Conservation (phyloP, 2,329 filamentous ascomycete genomes). For the Tolypocladium guangdongense region DNA sequence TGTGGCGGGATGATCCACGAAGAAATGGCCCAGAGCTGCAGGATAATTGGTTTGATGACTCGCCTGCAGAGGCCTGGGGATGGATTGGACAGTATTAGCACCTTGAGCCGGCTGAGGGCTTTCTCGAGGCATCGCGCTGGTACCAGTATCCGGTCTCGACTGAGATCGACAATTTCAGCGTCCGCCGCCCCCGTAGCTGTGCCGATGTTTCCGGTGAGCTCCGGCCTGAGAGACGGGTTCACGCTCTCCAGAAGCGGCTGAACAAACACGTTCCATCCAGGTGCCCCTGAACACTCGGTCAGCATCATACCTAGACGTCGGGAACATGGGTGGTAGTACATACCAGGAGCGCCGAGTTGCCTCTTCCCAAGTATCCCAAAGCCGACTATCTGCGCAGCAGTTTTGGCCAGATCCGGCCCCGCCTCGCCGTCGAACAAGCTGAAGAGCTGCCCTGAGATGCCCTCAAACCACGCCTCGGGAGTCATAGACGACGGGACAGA, state of each 20-base stretch:
- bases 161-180: constrained; percentile 34
- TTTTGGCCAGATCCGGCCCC: constrained; percentile 23
- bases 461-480: constrained; percentile 47
- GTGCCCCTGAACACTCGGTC: constrained; percentile 25
- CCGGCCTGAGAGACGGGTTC: constrained; percentile 26
- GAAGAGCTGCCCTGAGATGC: constrained; percentile 50
- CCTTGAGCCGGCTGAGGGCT: constrained; percentile 43
- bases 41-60: constrained; percentile 45
- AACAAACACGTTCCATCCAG: constrained; percentile 54
- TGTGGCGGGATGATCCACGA: constrained; percentile 33
- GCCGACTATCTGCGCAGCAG: constrained; percentile 26
- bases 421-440: constrained; percentile 46
- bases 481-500: constrained; percentile 43
- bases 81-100: constrained; percentile 51
- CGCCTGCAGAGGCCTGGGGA: constrained; percentile 55
- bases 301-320: background rate
- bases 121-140: constrained; percentile 32
- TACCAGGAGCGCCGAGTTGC: constrained; percentile 51
- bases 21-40: constrained; percentile 53
- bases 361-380: constrained; percentile 57
- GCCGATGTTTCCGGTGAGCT: background rate
- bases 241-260: constrained; percentile 44
- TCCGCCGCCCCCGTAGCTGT: constrained; percentile 13
- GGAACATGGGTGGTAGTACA: background rate
- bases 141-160: constrained; percentile 32